Evolutionary conservation across 768 basidiomycete genomes (phyloP), one percentile per base, ranked within the genome.

Genomic region (Tremella yokohamensis): DNA sequence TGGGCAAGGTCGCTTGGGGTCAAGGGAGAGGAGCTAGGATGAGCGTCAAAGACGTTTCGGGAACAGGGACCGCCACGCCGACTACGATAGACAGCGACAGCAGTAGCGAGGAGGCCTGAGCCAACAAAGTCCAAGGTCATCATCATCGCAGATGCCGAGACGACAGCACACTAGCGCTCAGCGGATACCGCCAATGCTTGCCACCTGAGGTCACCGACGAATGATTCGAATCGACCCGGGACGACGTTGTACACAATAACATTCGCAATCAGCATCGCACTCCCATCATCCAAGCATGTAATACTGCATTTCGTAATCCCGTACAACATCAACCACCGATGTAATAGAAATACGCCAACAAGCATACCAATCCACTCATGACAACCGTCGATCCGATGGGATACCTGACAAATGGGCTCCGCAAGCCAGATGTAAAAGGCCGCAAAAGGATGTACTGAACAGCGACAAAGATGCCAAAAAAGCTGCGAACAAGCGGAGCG

Each of bases 1-100:
- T 59, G 3, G 70, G 70, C 1, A 61, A 59, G 49, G 58, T 73
- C 8, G 68, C 15, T 4, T 58, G 61, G 44, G 70, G 70, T 1
- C 61, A 55, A 25, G 70, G 70, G 1, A 60, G 62, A 48, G 66
- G 65, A 13, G 54, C 65, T 19, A 59, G 64, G 40, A 68, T 71
- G 69, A 58, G 54, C 38, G 57, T 48, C 4, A 48, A 54, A 24
- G 56, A 45, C 22, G 42, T 45, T 45, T n/a, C n/a, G 22, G 42
- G 42, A 4, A 18, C 22, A 16, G 42, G 22, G 8, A 22, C n/a
- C 7, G 7, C n/a, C 7, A 22, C n/a, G 42, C 42, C n/a, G 42
- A 45, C n/a, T 16, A 15, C 4, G 42, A 15, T 4, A 34, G 29
- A 34, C 29, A 34, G 29, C 29, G 29, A 34, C 29, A 34, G 29